phyloP scores from a whole-genome alignment of 2,329 filamentous ascomycete genomes.

The Teratosphaeria nubilosa region DNA sequence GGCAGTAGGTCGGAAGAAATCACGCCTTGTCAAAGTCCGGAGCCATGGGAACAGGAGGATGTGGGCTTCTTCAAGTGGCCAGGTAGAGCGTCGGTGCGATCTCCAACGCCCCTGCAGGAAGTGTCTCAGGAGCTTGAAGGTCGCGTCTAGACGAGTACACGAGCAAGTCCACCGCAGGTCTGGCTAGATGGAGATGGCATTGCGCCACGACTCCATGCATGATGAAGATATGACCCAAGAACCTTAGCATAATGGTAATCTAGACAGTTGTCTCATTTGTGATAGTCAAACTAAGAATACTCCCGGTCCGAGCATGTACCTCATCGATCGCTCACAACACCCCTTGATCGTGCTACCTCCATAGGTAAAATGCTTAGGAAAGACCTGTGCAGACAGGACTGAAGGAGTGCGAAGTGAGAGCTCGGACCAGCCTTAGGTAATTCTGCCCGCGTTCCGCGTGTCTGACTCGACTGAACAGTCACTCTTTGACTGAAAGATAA shows the following conservation, averaged over 20 bases:
- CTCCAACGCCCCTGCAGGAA: neutral
- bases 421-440: neutral
- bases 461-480: neutral
- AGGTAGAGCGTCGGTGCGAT: neutral
- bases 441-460: neutral
- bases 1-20: neutral
- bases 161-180: neutral
- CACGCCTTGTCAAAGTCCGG: neutral
- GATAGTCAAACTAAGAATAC: neutral
- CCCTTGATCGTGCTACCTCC: too few relatives aligned
- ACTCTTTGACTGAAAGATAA: neutral
- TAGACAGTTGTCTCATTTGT: neutral
- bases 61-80: neutral
- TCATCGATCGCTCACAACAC: neutral
- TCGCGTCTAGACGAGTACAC: neutral
- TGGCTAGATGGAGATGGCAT: neutral
- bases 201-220: neutral
- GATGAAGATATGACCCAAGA: neutral
- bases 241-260: neutral
- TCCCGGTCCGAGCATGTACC: neutral
- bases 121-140: neutral
- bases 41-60: neutral
- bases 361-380: neutral
- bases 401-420: neutral
- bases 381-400: neutral